Evolutionary conservation across 805 yeast genomes (phyloP).

Genomic region (Candida koratica): DNA sequence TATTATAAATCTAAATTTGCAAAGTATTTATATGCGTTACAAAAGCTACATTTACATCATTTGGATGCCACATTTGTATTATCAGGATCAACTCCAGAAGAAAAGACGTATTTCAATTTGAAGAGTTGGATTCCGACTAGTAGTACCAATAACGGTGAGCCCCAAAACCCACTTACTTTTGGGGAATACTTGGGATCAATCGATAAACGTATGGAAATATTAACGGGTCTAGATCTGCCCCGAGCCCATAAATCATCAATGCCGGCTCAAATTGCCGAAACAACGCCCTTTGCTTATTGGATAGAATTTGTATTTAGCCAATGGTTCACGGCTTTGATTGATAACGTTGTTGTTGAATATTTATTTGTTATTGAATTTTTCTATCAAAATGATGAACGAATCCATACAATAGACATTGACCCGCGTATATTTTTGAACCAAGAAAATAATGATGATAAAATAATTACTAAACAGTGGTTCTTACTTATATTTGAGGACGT

Average conservation of each 20-base stretch:
- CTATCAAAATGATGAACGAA: conserved; percentile 40
- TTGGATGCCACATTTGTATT: conserved; percentile 56
- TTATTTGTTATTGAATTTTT: conserved; percentile 71
- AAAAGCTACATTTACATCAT: conserved; percentile 51
- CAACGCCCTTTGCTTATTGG: conserved; percentile 60
- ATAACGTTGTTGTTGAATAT: conserved; percentile 75
- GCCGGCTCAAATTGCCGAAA: conserved; percentile 82
- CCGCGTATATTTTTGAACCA: neutral
- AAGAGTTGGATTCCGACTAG: conserved; percentile 22
- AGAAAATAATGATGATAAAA: conserved; percentile 9
- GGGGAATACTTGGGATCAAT: conserved; percentile 52
- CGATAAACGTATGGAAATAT: conserved; percentile 57
- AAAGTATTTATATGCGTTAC: conserved; percentile 69
- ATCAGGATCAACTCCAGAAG: conserved; percentile 39
- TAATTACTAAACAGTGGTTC: conserved; percentile 28
- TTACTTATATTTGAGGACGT: conserved; percentile 35
- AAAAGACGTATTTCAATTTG: conserved; percentile 19
- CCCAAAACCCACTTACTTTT: conserved; percentile 21
- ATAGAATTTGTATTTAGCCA: conserved; percentile 71
- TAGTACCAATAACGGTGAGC: neutral
- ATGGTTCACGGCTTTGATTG: conserved; percentile 67
- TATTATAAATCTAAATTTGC: conserved; percentile 78
- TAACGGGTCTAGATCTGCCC: conserved; percentile 34
- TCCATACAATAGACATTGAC: conserved; percentile 21
- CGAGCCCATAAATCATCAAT: conserved; percentile 54